These are phyloP conservation scores for Phyllosticta citriasiana DNA, from an alignment of 2,329 filamentous ascomycete genomes.

Conservation along the genomic window DNA sequence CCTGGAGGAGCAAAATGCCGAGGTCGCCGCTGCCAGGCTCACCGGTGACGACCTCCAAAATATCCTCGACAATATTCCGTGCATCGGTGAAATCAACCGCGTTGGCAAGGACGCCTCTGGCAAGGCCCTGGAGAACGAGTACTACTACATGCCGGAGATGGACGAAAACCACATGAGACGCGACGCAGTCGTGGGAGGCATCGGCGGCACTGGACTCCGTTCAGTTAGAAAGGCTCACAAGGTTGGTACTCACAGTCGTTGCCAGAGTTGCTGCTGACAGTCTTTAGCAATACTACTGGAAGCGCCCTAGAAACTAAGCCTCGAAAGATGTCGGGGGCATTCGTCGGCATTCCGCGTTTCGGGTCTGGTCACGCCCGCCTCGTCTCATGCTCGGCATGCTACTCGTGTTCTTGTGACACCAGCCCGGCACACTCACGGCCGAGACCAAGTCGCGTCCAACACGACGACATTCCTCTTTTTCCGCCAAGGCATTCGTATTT, in stretches of 20 bases:
- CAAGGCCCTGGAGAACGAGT: conserved; percentile 87
- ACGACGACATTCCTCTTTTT: neutral
- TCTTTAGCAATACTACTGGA: conserved; percentile 61
- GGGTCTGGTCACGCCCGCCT: neutral
- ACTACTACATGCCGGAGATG: conserved; percentile 86
- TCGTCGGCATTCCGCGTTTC: neutral
- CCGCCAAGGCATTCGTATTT: neutral
- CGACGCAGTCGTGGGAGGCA: conserved; percentile 71
- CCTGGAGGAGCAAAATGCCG: conserved; percentile 36
- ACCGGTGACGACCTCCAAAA: conserved; percentile 47
- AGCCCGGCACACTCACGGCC: neutral
- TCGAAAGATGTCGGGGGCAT: neutral
- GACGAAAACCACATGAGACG: conserved; percentile 71
- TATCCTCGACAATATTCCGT: conserved; percentile 63
- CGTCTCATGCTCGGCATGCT: neutral
- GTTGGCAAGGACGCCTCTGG: conserved; percentile 95
- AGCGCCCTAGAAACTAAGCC: conserved; percentile 42
- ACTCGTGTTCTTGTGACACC: neutral
- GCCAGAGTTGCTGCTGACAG: neutral
- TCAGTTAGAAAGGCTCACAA: conserved; percentile 94
- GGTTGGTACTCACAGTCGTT: conserved; percentile 46
- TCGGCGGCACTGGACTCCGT: conserved; percentile 80
- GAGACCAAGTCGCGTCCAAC: neutral
- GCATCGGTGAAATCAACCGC: conserved; percentile 78
- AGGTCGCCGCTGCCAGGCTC: conserved; percentile 19